phyloP scores from a whole-genome alignment of 2,329 filamentous ascomycete genomes.

The Claviceps paspali region DNA sequence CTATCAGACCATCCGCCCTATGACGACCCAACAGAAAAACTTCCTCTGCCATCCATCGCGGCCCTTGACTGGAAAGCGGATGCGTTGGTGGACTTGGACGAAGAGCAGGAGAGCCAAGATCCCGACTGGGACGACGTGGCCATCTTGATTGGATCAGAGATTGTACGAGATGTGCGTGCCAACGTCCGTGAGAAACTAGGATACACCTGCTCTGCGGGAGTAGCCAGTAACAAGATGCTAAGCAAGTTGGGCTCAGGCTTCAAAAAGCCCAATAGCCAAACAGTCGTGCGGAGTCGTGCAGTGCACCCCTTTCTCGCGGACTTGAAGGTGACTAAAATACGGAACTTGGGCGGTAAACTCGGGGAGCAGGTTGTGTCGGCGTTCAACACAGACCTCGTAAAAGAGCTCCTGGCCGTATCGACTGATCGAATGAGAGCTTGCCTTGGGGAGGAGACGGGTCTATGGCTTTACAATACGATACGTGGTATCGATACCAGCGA shows the following conservation, averaged over 20 bases:
- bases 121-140: conserved; percentile 95
- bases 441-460: conserved; percentile 69
- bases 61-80: conserved; percentile 74
- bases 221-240: conserved; percentile 87
- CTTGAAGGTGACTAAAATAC: conserved; percentile 90
- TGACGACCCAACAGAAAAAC: conserved; percentile 52
- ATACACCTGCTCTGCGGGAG: conserved; percentile 84
- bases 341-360: conserved; percentile 88
- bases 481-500: conserved; percentile 77
- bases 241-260: conserved; percentile 84
- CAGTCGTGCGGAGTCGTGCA: conserved; percentile 78
- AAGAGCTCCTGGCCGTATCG: conserved; percentile 56
- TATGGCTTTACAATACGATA: conserved; percentile 73
- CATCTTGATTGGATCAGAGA: conserved; percentile 75
- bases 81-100: conserved; percentile 64
- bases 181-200: conserved; percentile 53
- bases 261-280: conserved; percentile 91
- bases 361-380: conserved; percentile 71
- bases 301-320: conserved; percentile 61
- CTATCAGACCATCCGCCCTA: conserved; percentile 50
- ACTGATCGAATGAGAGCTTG: conserved; percentile 63
- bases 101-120: conserved; percentile 60
- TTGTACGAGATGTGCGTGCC: conserved; percentile 60
- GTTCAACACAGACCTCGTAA: conserved; percentile 68
- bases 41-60: conserved; percentile 55